Base-by-base conservation (phyloP, 2,329 filamentous ascomycete species). In the Aureobasidium sp. region DNA sequence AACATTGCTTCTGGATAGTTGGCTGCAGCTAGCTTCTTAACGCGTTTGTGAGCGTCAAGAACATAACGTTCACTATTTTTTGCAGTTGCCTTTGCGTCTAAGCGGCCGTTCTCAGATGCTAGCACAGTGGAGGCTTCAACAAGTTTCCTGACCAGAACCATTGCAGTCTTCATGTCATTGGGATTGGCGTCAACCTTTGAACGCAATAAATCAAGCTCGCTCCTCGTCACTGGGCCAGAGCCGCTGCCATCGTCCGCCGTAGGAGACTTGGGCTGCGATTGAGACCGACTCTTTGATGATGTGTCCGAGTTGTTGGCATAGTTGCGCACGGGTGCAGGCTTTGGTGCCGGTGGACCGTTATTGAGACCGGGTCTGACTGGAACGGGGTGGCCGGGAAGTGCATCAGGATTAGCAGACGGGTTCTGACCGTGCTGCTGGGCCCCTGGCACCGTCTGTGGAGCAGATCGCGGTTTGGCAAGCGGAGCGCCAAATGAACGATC, bases 1-100 rank as follows among this genome's bases (percentile, higher is more conserved):
- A 99, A 99, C 85, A 96, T 96, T 34, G 93, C 92, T 9, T 96
- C 91, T 0, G 85, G 76, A 68, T 93, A 90, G 64, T 89, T 86
- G 13, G 79, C 80, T 55, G 82, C 82, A 8, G 87, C 85, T 9
- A 97, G 81, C 73, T 96, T 97, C 78, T 97, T 97, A 47, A 97
- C 78, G 29, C 92, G 85, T 74, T 97, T 97, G 72, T 94, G 85
- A 0, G 91, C 91, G 70, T 97, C 94, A 66, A 87, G 77, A 16
- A 93, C 79, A 72, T 93, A 97, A 61, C 87, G 87, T 68, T 97
- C 93, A 34, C 91, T 87, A 64, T 83, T 85, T 70, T 83, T 86
- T 64, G 78, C 79, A 39, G 79, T 80, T 0, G 82, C 80, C 61
- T 81, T 83, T 2, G 86, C 81, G 68, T 94, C 90, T 9, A 84